These are phyloP conservation scores for Dispira parvispora DNA, from an alignment of 192 early-diverging fungal species.

Conservation along the genomic window DNA sequence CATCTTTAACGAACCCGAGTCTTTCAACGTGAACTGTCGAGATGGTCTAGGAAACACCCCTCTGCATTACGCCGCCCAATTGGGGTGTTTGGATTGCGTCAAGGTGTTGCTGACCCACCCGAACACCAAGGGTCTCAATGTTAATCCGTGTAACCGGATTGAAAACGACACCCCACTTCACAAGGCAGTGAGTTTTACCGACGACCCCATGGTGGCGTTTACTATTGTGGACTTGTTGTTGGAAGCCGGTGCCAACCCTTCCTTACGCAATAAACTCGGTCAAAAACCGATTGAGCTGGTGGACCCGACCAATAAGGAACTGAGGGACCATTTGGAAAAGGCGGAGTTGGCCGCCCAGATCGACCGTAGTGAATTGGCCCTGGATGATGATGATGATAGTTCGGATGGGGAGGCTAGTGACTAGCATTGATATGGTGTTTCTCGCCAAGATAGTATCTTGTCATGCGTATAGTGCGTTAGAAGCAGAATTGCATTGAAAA, in stretches of 20 bases:
- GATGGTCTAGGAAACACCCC: constrained; percentile 48
- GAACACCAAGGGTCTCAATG: constrained; percentile 28
- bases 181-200: constrained; percentile 37
- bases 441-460: too few species aligned
- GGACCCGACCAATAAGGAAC: not conserved
- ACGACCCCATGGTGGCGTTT: constrained; percentile 34
- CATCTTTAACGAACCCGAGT: constrained; percentile 27
- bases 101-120: constrained; percentile 27
- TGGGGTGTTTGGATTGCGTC: constrained; percentile 38
- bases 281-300: constrained; percentile 13
- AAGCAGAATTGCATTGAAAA: too few species aligned
- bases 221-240: constrained; percentile 39
- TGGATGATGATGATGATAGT: not conserved
- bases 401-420: constrained; percentile 2
- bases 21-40: constrained; percentile 37
- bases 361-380: constrained; percentile 2
- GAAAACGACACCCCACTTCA: constrained; percentile 49
- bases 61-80: constrained; percentile 46
- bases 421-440: not conserved
- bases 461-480: too few species aligned
- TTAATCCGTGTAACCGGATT: constrained; percentile 35
- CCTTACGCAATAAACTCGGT: constrained; percentile 19
- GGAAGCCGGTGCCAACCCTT: constrained; percentile 32
- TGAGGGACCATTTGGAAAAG: constrained; percentile 5
- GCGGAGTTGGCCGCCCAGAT: constrained; percentile 6